Evolutionary conservation across 441 rosid species (phyloP).

Genomic region (Populus trichocarpa): DNA sequence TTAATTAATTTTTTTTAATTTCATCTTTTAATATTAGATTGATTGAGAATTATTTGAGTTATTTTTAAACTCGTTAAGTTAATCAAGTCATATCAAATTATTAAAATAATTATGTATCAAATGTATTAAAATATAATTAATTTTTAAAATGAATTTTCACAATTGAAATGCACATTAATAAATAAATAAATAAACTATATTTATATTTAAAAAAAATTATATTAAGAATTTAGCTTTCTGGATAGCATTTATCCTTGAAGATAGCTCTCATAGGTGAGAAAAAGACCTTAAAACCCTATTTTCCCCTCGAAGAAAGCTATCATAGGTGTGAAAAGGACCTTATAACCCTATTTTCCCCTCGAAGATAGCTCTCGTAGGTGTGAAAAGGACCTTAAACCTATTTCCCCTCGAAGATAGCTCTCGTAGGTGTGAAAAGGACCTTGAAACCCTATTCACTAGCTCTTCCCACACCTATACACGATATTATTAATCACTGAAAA

Average conservation of each 20-base stretch:
- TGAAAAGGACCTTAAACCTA: background rate
- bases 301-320: background rate
- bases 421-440: background rate
- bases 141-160: too few relatives aligned
- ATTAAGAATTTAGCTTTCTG: too few relatives aligned
- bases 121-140: too few relatives aligned
- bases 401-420: background rate
- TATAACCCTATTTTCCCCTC: background rate
- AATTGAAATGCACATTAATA: too few relatives aligned
- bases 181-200: too few relatives aligned
- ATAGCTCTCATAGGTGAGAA: background rate
- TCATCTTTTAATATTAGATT: rapidly evolving
- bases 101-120: too few relatives aligned
- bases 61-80: too few relatives aligned
- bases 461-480: background rate
- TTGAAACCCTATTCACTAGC: background rate
- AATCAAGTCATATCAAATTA: too few relatives aligned
- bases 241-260: too few relatives aligned
- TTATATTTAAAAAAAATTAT: too few relatives aligned
- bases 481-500: background rate
- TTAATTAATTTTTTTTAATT: too few relatives aligned
- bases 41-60: too few relatives aligned
- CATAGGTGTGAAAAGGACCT: background rate
- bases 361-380: background rate
- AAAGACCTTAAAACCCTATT: background rate